Conservation (phyloP, 805 yeast species). For the Starmerella floris region DNA sequence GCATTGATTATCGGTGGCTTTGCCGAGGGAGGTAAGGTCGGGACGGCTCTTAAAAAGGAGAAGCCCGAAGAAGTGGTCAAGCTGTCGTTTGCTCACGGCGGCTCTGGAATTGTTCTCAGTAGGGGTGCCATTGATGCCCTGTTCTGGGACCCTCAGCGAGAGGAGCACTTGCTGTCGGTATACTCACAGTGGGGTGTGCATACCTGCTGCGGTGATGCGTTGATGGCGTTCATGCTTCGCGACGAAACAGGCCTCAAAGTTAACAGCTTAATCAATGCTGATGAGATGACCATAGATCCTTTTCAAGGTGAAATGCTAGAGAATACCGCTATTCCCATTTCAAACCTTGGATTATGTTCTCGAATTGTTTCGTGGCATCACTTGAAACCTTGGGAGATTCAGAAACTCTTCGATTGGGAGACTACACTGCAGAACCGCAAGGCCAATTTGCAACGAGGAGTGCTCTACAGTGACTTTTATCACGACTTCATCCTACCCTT, state of each 20-base stretch:
- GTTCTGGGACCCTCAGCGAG: slow-evolving; percentile 23
- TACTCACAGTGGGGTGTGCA: slow-evolving; percentile 19
- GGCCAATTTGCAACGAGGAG: slow-evolving; percentile 20
- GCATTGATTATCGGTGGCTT: slow-evolving; percentile 8
- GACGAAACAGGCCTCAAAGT: slow-evolving; percentile 19
- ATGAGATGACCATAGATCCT: slow-evolving; percentile 12
- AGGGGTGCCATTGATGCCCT: slow-evolving; percentile 24
- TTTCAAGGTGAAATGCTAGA: slow-evolving; percentile 28
- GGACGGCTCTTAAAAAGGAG: slow-evolving; percentile 1
- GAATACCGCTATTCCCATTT: slow-evolving; percentile 12
- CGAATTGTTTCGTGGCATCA: slow-evolving; percentile 29
- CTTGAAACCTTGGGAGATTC: slow-evolving; percentile 25
- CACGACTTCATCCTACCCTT: slow-evolving; percentile 27
- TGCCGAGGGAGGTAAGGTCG: slow-evolving; percentile 5
- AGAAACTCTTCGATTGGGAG: slow-evolving; percentile 29
- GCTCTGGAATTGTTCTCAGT: slow-evolving; percentile 28
- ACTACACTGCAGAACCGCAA: slow-evolving; percentile 3
- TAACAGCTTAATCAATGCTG: slow-evolving; percentile 5
- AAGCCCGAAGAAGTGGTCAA: slow-evolving; percentile 8
- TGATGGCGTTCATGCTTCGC: slow-evolving; percentile 24
- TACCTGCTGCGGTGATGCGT: slow-evolving; percentile 29
- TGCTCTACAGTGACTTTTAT: slow-evolving; percentile 25
- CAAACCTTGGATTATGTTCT: slow-evolving; percentile 24
- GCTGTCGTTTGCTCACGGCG: slow-evolving; percentile 30
- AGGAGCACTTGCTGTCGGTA: slow-evolving; percentile 11